Evolutionary conservation across 106 monocot species (phyloP).

Genomic region (Dendrobium nobile): DNA sequence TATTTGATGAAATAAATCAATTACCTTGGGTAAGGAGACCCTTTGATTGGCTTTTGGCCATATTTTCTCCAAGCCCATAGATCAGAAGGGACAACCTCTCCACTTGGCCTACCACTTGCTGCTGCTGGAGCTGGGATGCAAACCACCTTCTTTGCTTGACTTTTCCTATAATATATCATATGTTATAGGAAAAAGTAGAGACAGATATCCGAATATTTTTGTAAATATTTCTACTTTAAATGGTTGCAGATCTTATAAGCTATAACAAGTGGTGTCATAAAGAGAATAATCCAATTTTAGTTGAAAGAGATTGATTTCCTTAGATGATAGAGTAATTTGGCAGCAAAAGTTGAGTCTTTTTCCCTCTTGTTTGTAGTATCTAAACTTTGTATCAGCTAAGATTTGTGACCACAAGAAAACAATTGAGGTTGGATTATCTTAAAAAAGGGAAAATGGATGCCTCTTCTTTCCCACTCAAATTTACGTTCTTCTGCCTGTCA

Average conservation of each 20-base stretch:
- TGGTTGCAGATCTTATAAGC: background rate
- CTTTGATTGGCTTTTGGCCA: conserved; percentile 14
- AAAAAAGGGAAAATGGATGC: too few species aligned
- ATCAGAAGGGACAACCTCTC: conserved; percentile 90
- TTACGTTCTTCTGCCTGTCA: too few species aligned
- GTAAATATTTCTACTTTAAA: background rate
- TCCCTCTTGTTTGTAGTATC: background rate
- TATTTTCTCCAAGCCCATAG: conserved; percentile 25
- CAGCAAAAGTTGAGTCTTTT: background rate
- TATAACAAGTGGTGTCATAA: background rate
- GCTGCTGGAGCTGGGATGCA: conserved; percentile 87
- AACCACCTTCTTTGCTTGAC: conserved; percentile 89
- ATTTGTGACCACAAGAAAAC: too few species aligned
- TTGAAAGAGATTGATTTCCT: background rate
- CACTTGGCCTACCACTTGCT: conserved; percentile 37
- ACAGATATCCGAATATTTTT: background rate
- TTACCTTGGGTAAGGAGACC: conserved; percentile 13
- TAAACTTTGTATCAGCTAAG: background rate
- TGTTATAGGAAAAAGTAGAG: background rate
- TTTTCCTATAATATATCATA: conserved; percentile 44
- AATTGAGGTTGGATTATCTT: too few species aligned
- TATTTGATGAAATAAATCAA: background rate
- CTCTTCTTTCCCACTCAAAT: too few species aligned
- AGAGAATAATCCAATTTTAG: background rate
- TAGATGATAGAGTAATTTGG: background rate